Conservation (phyloP, 805 yeast genomes). For the Candida manassasensis region DNA sequence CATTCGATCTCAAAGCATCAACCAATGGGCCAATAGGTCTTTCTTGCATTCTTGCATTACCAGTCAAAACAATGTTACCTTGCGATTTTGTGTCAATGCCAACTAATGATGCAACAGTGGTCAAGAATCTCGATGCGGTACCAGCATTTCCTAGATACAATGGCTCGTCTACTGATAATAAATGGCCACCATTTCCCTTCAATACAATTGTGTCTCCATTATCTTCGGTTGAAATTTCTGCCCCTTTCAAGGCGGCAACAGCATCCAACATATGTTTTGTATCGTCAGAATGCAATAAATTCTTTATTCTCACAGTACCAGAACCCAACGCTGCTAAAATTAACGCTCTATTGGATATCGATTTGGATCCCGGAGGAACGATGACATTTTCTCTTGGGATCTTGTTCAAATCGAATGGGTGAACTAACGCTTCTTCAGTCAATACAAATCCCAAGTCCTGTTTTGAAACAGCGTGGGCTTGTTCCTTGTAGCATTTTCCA, state of each 20-base stretch:
- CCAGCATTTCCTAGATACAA: slow-evolving; percentile 96
- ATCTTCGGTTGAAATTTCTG: slow-evolving; percentile 75
- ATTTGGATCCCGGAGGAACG: slow-evolving; percentile 94
- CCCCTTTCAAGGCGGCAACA: slow-evolving; percentile 73
- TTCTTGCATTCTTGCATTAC: slow-evolving; percentile 95
- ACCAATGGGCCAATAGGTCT: slow-evolving; percentile 96
- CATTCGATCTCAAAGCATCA: slow-evolving; percentile 80
- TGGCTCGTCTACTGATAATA: slow-evolving; percentile 58
- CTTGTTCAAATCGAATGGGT: slow-evolving; percentile 41
- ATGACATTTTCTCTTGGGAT: slow-evolving; percentile 43
- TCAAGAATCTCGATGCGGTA: slow-evolving; percentile 92
- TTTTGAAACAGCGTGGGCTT: slow-evolving; percentile 81
- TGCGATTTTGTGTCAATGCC: slow-evolving; percentile 31
- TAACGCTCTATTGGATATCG: slow-evolving; percentile 92
- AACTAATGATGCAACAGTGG: slow-evolving; percentile 87
- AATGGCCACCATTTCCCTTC: slow-evolving; percentile 77
- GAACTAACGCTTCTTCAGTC: slow-evolving; percentile 75
- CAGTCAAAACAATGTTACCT: slow-evolving; percentile 63
- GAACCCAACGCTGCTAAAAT: slow-evolving; percentile 87
- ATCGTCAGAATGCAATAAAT: slow-evolving; percentile 92
- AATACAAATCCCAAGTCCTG: slow-evolving; percentile 75
- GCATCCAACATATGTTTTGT: slow-evolving; percentile 94
- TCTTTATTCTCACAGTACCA: slow-evolving; percentile 79
- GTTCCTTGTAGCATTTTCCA: slow-evolving; percentile 84
- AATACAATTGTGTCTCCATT: slow-evolving; percentile 86